Conservation (phyloP, 1,139 yeast species). For the Kodamaea anthophila region DNA sequence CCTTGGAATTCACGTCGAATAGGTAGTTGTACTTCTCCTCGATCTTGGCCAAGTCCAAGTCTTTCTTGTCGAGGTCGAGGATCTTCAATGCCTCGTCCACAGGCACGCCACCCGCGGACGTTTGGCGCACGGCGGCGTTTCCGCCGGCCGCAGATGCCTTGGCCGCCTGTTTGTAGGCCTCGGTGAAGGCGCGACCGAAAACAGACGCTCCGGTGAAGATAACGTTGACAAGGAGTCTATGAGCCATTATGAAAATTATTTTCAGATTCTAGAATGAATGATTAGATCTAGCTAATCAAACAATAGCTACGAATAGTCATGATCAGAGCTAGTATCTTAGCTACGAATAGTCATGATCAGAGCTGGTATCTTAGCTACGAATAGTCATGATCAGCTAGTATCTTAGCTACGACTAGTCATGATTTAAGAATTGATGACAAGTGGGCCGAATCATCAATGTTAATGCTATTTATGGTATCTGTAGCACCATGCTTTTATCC, state of each 20-base stretch:
- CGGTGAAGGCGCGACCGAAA: conserved; percentile 93
- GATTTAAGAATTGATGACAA: too few species aligned
- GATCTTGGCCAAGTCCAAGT: conserved; percentile 53
- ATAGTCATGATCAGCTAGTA: too few species aligned
- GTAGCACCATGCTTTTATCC: conserved; percentile 28
- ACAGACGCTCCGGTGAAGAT: conserved; percentile 92
- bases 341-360: too few species aligned
- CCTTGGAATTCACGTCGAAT: conserved; percentile 85
- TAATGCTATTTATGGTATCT: too few species aligned
- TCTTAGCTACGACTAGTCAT: too few species aligned
- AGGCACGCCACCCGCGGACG: conserved; percentile 66
- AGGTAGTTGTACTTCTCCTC: conserved; percentile 75
- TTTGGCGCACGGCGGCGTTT: conserved; percentile 44
- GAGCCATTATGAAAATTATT: conserved; percentile 52
- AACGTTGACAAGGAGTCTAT: conserved; percentile 82
- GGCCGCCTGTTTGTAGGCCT: conserved; percentile 95
- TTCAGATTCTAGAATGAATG: too few species aligned
- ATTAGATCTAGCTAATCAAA: too few species aligned
- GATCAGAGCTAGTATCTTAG: too few species aligned
- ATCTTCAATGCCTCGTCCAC: conserved; percentile 90
- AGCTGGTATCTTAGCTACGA: not conserved
- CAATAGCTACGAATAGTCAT: too few species aligned
- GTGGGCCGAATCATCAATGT: too few species aligned
- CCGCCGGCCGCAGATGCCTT: conserved; percentile 70
- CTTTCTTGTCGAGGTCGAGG: conserved; percentile 63